A percentile compares a stretch with the other conserved stretches of the same genome.
These are phyloP conservation scores for Coemansia sp. DNA, from an alignment of 192 early-diverging fungal species.

Conservation along the genomic window DNA sequence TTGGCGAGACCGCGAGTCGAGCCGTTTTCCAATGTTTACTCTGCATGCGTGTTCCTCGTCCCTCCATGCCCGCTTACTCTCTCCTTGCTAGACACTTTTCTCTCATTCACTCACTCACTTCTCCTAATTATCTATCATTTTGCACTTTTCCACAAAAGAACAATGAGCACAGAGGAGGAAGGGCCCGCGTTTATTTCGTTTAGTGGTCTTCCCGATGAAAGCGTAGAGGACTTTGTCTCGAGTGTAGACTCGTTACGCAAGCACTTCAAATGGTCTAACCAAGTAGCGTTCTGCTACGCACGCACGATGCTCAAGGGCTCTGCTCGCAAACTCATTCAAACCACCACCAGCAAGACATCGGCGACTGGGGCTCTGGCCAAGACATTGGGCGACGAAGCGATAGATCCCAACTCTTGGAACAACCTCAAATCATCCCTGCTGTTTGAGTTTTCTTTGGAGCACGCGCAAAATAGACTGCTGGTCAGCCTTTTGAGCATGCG, in stretches of 20 bases:
- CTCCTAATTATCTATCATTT: neutral
- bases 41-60: neutral
- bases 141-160: neutral
- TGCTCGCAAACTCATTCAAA: conserved; percentile 42
- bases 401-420: conserved; percentile 49
- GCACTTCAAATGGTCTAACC: conserved; percentile 59
- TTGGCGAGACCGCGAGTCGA: conserved; percentile 4
- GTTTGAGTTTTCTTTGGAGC: conserved; percentile 50
- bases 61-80: neutral
- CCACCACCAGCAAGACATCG: neutral
- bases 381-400: conserved; percentile 39
- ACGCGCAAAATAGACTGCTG: conserved; percentile 35
- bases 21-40: neutral
- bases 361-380: conserved; percentile 5
- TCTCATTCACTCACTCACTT: neutral
- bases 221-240: conserved; percentile 47
- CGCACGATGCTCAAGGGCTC: conserved; percentile 56
- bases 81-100: neutral
- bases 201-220: conserved; percentile 50
- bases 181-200: conserved; percentile 58
- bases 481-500: conserved; percentile 36
- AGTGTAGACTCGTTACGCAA: conserved; percentile 54
- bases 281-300: conserved; percentile 52
- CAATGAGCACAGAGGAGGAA: conserved; percentile 45
- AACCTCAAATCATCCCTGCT: conserved; percentile 41